Conservation (phyloP, 2,329 filamentous ascomycete genomes). For the Colletotrichum sp. region DNA sequence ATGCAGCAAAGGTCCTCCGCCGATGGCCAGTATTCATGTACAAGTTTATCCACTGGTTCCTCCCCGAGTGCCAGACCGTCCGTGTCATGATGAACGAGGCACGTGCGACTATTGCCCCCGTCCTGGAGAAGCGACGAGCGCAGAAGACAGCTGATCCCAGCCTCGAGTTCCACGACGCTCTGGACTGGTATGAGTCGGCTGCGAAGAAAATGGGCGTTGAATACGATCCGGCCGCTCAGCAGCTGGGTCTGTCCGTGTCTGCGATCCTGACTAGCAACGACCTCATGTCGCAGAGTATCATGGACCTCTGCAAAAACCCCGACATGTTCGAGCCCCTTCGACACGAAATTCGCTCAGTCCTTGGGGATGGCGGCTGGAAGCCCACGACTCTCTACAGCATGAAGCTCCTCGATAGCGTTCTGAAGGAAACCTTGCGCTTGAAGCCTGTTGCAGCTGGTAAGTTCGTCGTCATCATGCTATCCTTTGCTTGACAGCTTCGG, state of each 20-base stretch:
- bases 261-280: conserved; percentile 29
- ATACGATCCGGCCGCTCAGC: conserved; percentile 3
- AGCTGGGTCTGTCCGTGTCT: conserved; percentile 25
- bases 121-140: conserved; percentile 21
- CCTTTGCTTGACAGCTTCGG: neutral
- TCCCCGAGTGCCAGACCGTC: conserved; percentile 16
- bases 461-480: neutral
- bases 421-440: conserved; percentile 17
- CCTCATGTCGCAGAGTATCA: conserved; percentile 22
- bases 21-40: conserved; percentile 20
- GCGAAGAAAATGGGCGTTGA: neutral
- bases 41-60: conserved; percentile 22
- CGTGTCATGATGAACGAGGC: conserved; percentile 8
- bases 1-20: conserved; percentile 8
- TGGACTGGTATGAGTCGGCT: conserved; percentile 24
- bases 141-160: neutral
- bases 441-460: conserved; percentile 8
- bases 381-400: neutral
- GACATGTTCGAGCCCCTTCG: conserved; percentile 24
- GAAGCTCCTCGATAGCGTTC: conserved; percentile 9
- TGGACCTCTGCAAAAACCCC: conserved; percentile 24
- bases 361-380: neutral
- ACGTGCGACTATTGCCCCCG: conserved; percentile 13
- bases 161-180: conserved; percentile 20
- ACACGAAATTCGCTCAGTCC: conserved; percentile 21